Conservation (phyloP, 257 asterid genomes). For the Agastache rugosa region DNA sequence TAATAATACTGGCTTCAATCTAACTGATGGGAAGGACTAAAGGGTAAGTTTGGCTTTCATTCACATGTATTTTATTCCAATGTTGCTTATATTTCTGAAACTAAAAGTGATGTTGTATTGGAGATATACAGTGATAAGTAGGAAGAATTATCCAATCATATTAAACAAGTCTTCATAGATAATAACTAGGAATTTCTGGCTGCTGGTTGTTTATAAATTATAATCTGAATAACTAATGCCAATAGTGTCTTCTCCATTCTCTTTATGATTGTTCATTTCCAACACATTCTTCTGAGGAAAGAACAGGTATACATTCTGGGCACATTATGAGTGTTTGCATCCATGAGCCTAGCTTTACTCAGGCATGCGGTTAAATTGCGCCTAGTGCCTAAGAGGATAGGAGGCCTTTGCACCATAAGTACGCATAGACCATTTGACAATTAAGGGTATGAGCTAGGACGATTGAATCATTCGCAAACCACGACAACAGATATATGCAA, state of each 20-base stretch:
- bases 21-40: background rate
- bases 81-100: background rate
- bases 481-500: background rate
- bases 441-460: background rate
- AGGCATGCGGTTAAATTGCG: background rate
- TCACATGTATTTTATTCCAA: background rate
- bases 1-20: constrained; percentile 1
- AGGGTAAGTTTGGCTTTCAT: background rate
- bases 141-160: background rate
- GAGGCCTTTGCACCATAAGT: background rate
- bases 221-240: background rate
- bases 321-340: background rate
- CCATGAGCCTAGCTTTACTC: background rate
- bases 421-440: background rate
- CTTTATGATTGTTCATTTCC: background rate
- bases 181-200: background rate
- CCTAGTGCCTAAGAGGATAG: background rate
- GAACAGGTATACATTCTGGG: background rate
- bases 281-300: background rate
- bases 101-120: background rate
- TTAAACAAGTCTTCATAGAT: background rate
- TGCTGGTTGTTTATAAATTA: background rate
- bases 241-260: background rate
- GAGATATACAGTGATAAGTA: background rate
- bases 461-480: background rate